Evolutionary conservation across 768 basidiomycete species (phyloP).

Genomic region (Dioszegia crocea): DNA sequence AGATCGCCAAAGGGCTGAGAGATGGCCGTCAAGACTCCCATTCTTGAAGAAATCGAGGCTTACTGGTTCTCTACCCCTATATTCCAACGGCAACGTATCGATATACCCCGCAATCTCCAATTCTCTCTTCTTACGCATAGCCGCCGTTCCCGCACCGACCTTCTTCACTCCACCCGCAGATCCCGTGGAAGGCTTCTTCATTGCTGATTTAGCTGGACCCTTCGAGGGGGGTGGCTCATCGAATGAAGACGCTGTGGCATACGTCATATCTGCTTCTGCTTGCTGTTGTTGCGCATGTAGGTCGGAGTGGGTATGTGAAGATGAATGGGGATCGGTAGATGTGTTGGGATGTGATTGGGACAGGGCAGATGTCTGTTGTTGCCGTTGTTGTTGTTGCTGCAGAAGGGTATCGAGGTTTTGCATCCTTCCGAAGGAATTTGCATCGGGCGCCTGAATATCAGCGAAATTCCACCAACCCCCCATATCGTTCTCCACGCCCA

Average conservation of each 20-base stretch:
- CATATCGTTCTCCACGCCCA: neutral
- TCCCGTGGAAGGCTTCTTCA: slow-evolving; percentile 51
- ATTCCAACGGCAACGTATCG: slow-evolving; percentile 76
- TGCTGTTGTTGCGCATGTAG: slow-evolving; percentile 9
- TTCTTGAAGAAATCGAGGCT: slow-evolving; percentile 37
- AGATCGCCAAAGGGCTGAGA: too few relatives aligned
- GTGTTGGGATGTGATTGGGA: neutral
- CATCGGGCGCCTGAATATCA: slow-evolving; percentile 51
- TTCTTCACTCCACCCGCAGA: slow-evolving; percentile 50
- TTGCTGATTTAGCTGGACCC: slow-evolving; percentile 38
- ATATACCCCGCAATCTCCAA: slow-evolving; percentile 63
- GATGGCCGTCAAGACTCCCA: neutral
- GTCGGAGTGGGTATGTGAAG: slow-evolving; percentile 3
- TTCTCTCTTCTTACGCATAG: slow-evolving; percentile 51
- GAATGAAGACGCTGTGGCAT: slow-evolving; percentile 40
- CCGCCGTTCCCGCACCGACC: slow-evolving; percentile 31
- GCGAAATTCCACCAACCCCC: slow-evolving; percentile 48
- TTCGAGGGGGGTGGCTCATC: slow-evolving; percentile 20
- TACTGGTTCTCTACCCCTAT: slow-evolving; percentile 81
- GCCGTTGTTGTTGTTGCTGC: neutral
- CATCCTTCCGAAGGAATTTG: slow-evolving; percentile 14
- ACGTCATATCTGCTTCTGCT: slow-evolving; percentile 41
- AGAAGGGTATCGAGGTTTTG: slow-evolving; percentile 10
- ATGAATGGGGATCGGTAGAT: neutral
- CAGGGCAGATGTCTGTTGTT: slow-evolving; percentile 4